These are phyloP conservation scores for Cicer judaicum DNA, from an alignment of 306 rosid species.

Conservation along the genomic window DNA sequence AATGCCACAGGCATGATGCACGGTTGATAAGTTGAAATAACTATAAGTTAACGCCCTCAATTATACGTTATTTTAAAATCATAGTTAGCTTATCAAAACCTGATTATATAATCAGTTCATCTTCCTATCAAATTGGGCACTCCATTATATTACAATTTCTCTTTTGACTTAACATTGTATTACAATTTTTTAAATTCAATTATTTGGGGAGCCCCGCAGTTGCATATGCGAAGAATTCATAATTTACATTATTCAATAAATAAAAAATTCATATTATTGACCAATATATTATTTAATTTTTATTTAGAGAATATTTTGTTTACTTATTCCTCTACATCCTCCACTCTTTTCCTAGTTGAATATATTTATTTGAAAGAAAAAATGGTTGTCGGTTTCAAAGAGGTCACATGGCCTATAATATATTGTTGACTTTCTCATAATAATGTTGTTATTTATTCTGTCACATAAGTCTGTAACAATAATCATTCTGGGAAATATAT, in stretches of 20 bases:
- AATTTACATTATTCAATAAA: no score
- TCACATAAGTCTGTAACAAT: no score
- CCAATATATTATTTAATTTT: neutral
- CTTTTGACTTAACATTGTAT: neutral
- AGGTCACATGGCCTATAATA: neutral
- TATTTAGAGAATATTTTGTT: neutral
- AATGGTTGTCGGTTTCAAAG: neutral
- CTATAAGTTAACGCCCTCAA: conserved; percentile 14
- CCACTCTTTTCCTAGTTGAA: neutral
- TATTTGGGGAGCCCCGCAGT: neutral
- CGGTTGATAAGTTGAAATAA: conserved; percentile 33
- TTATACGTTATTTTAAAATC: conserved; percentile 3
- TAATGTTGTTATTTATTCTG: no score
- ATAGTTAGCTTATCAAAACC: conserved; percentile 31
- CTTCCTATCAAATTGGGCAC: neutral
- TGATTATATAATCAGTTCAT: neutral
- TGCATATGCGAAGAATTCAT: neutral
- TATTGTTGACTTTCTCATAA: neutral
- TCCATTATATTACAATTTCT: neutral
- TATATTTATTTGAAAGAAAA: neutral
- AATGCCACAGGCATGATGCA: neutral
- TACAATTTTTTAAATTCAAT: neutral
- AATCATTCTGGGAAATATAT: no score
- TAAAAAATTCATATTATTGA: neutral
- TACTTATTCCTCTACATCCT: neutral